phyloP scores from a whole-genome alignment of 306 rosid genomes.

The Heteromeles arbutifolia region DNA sequence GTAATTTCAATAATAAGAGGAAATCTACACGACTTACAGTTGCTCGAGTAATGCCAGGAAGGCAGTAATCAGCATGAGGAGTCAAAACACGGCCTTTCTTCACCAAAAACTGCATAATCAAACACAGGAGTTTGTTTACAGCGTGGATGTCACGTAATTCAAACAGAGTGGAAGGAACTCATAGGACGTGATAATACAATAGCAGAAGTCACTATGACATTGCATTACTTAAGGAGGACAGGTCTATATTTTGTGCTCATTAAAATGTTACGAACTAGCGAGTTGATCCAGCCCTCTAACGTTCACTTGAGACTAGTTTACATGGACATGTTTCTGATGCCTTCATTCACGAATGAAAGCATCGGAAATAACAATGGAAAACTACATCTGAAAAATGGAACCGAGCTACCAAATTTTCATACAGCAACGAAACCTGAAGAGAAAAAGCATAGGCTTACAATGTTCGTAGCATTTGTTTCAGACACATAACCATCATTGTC shows the following conservation, averaged over 20 bases:
- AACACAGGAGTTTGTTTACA: neutral
- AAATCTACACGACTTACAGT: constrained; percentile 42
- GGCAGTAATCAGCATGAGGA: constrained; percentile 86
- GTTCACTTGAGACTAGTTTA: neutral
- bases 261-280: neutral
- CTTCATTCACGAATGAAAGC: neutral
- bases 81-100: constrained; percentile 67
- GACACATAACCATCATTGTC: constrained; percentile 83
- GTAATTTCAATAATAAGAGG: neutral
- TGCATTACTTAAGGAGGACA: neutral
- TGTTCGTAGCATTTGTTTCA: constrained; percentile 82
- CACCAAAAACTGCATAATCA: constrained; percentile 56
- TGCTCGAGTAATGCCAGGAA: constrained; percentile 82
- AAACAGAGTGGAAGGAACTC: neutral
- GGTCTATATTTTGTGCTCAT: neutral
- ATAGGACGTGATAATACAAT: neutral
- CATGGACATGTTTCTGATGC: neutral
- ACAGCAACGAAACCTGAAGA: neutral
- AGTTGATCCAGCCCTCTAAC: neutral
- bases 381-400: neutral
- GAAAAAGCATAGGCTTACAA: constrained; percentile 45
- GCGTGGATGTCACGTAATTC: neutral
- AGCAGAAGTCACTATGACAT: neutral
- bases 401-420: neutral
- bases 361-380: neutral